Evolutionary conservation across 768 basidiomycete genomes (phyloP), one percentile per base, ranked within the genome.

Genomic region (Boletus reticulatus): DNA sequence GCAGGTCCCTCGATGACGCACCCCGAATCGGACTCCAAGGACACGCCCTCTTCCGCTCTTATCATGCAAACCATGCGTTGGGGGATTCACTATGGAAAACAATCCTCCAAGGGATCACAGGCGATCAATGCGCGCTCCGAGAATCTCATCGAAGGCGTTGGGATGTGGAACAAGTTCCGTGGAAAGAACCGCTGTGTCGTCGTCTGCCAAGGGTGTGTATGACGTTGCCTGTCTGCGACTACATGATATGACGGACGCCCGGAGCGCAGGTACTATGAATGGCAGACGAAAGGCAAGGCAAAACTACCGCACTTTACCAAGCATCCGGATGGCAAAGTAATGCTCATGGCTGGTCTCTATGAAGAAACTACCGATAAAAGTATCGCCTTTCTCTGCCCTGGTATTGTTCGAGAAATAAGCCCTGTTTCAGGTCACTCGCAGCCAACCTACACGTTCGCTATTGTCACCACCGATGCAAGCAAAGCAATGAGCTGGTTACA

Each of bases 71-170:
- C 88, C 0, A 93, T 92, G 92, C 86, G 80, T 55, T 98, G 94
- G 94, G 94, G 95, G 8, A 76, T 95, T 1, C 92, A 91, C 66
- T 75, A 80, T 51, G 71, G 75, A 38, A 90, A 94, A 59, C 83
- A 87, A 58, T 6, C 45, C 7, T 43, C 45, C 43, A 82, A 80
- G 48, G 76, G 77, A 0, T 72, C 94, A 41, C 91, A 82, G 62
- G 97, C 95, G 1, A 96, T 91, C 57, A 98, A 98, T 61, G 94
- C 95, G 0, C 84, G 94, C 19, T 78, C 85, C 3, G 96, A 98
- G 72, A 88, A 85, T 50, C 76, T 98, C 31, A 66, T 85, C 7
- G 82, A 86, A 45, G 81, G 87, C 20, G 80, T 83, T 5, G 89
- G 90, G 0, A 88, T 95, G 81, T 98, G 96, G 96, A 84, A 75